Conservation (phyloP, 257 asterid genomes). For the Echites panduratus region DNA sequence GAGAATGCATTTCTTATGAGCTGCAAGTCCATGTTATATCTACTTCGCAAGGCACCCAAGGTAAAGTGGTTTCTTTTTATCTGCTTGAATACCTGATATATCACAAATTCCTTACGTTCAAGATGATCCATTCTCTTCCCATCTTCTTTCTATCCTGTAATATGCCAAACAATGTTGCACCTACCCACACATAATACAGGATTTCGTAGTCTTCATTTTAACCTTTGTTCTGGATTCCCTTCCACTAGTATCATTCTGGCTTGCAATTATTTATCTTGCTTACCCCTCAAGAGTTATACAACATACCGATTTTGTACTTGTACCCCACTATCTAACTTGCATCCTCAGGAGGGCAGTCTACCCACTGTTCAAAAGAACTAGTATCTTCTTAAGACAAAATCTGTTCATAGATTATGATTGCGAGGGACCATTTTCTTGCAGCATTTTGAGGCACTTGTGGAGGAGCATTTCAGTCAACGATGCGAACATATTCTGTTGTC, state of each 20-base stretch:
- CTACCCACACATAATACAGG: background rate
- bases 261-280: background rate
- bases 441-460: slow-evolving; percentile 83
- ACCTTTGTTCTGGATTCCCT: background rate
- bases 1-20: slow-evolving; percentile 86
- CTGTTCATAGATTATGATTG: background rate
- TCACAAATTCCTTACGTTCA: background rate
- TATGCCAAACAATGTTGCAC: background rate
- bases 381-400: background rate
- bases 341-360: background rate
- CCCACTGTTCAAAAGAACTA: background rate
- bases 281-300: background rate
- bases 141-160: background rate
- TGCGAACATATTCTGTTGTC: slow-evolving; percentile 52
- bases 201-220: background rate
- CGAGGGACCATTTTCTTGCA: slow-evolving; percentile 27
- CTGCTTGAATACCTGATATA: background rate
- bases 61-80: slow-evolving; percentile 29
- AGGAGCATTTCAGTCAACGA: slow-evolving; percentile 60
- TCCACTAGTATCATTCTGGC: background rate
- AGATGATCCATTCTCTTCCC: background rate
- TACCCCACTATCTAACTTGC: background rate
- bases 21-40: slow-evolving; percentile 83
- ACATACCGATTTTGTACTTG: background rate
- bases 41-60: slow-evolving; percentile 79